phyloP scores from a whole-genome alignment of 306 rosid species.

The Malus fusca region DNA sequence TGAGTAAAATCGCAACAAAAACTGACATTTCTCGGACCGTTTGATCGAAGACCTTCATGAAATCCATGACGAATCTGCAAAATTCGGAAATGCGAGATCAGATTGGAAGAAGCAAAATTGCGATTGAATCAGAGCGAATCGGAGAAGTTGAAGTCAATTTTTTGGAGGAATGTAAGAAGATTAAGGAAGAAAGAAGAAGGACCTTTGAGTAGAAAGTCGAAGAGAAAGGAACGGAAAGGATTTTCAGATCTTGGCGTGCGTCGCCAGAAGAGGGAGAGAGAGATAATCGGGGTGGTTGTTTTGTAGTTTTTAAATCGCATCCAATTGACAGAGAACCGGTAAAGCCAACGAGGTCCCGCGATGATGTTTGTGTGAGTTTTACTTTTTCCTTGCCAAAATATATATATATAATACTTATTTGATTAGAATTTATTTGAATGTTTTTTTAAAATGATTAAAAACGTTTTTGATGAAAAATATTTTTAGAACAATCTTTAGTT shows the following conservation, averaged over 20 bases:
- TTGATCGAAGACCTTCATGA: slow-evolving; percentile 98
- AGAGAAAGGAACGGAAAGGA: not conserved
- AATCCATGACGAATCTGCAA: slow-evolving; percentile 81
- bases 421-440: too few relatives aligned
- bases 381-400: too few relatives aligned
- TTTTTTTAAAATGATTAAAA: too few relatives aligned
- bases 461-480: too few relatives aligned
- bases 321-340: not conserved
- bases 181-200: not conserved
- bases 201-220: not conserved
- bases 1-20: slow-evolving; percentile 11
- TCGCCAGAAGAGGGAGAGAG: not conserved
- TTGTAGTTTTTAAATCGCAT: not conserved
- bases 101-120: not conserved
- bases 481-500: too few relatives aligned
- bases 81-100: slow-evolving; percentile 4
- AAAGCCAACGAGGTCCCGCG: not conserved
- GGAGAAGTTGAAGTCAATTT: not conserved
- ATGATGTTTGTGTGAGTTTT: not conserved
- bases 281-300: not conserved
- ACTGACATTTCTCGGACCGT: slow-evolving; percentile 97
- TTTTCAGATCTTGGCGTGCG: slow-evolving; percentile 18
- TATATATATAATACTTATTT: too few relatives aligned
- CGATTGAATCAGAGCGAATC: slow-evolving; percentile 25
- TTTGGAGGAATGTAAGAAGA: not conserved